These are phyloP conservation scores for Juglanconis sp. DNA, from an alignment of 2,329 filamentous ascomycete genomes.

Conservation along the genomic window DNA sequence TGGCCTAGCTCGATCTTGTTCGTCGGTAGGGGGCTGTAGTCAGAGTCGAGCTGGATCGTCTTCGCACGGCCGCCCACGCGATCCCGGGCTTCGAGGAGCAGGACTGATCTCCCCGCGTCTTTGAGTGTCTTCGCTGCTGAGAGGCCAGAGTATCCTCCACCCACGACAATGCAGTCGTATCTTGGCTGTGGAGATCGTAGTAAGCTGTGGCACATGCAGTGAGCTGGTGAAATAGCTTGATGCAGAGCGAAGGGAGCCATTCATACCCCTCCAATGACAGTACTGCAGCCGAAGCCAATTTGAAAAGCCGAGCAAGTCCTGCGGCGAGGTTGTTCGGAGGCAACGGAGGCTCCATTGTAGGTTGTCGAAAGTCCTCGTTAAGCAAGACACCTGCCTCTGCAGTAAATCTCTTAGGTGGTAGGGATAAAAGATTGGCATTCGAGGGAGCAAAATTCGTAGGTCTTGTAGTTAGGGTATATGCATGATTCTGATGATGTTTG, in stretches of 20 bases:
- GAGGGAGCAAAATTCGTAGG: not conserved
- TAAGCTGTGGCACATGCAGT: too few relatives aligned
- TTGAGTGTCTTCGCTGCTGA: conserved; percentile 13
- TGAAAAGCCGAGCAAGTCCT: too few relatives aligned
- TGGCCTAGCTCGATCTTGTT: too few relatives aligned
- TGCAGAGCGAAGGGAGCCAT: too few relatives aligned
- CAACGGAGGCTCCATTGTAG: not conserved
- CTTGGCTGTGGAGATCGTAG: too few relatives aligned
- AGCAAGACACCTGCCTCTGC: not conserved
- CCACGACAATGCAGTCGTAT: conserved; percentile 15
- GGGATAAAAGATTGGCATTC: not conserved
- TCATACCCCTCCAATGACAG: not conserved
- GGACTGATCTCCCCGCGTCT: conserved; percentile 10
- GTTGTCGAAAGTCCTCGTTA: not conserved
- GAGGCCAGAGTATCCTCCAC: conserved; percentile 17
- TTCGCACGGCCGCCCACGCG: conserved; percentile 18
- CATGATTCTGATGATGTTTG: not conserved
- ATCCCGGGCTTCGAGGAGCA: conserved; percentile 16
- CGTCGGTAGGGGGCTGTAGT: too few relatives aligned
- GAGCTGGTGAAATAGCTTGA: too few relatives aligned
- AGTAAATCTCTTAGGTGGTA: not conserved
- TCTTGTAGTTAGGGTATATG: not conserved
- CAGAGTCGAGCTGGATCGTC: not conserved
- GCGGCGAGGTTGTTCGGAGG: not conserved
- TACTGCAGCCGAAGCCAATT: not conserved